These are phyloP conservation scores for Xylariaceae sp. DNA, from an alignment of 2,329 filamentous ascomycete genomes.

Conservation along the genomic window DNA sequence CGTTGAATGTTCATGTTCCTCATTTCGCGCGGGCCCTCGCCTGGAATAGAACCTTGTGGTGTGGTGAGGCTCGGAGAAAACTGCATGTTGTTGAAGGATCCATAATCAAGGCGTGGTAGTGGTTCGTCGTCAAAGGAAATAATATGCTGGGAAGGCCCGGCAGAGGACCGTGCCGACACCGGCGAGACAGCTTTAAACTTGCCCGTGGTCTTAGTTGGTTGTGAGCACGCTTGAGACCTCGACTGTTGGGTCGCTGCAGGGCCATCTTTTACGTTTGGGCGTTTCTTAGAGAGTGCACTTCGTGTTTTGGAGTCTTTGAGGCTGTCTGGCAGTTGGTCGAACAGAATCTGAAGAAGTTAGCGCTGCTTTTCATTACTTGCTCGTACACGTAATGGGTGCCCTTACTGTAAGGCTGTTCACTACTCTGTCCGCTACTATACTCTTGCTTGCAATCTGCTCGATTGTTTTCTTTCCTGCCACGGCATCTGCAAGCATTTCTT, in stretches of 20 bases:
- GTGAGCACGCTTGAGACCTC: no score
- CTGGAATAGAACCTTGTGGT: constrained; percentile 23
- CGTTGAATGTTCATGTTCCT: constrained; percentile 26
- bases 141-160: constrained; percentile 15
- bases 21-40: constrained; percentile 27
- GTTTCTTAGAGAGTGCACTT: constrained; percentile 48
- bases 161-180: constrained; percentile 21
- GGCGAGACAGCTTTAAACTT: constrained; percentile 17
- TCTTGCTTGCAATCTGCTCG: constrained; percentile 72
- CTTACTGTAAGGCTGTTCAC: constrained; percentile 71
- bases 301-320: constrained; percentile 51
- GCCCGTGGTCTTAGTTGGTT: constrained; percentile 14
- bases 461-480: constrained; percentile 80
- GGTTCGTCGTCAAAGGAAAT: constrained; percentile 16
- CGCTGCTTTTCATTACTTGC: no score
- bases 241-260: no score
- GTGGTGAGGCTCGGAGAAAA: no score
- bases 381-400: constrained; percentile 15
- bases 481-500: constrained; percentile 82
- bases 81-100: constrained; percentile 22
- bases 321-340: constrained; percentile 75
- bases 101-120: constrained; percentile 20
- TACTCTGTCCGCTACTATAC: constrained; percentile 84
- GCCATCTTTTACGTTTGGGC: no score
- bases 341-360: constrained; percentile 58